A percentile compares a stretch with the other conserved stretches of the same genome.
Conservation (phyloP, 2,329 filamentous ascomycete species). For the Penicillium palitans region DNA sequence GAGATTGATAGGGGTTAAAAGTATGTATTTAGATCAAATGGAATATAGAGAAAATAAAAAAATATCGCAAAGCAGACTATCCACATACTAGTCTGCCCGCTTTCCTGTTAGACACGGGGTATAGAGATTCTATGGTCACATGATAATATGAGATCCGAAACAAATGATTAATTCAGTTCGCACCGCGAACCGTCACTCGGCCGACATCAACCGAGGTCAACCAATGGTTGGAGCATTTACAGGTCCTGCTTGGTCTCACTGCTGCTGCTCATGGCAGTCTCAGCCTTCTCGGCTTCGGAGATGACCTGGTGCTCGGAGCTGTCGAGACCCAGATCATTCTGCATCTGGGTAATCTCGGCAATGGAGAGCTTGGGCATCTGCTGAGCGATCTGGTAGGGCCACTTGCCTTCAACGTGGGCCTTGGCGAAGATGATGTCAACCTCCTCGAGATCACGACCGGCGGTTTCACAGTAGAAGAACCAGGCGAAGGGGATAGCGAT, state of each 20-base stretch:
- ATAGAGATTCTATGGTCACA: conserved; percentile 7
- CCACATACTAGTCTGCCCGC: neutral
- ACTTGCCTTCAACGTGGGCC: conserved; percentile 39
- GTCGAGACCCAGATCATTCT: conserved; percentile 27
- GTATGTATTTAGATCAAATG: conserved; percentile 3
- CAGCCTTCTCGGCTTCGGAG: conserved; percentile 18
- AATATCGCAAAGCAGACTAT: neutral
- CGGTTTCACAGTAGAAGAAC: conserved; percentile 54
- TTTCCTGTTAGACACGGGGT: neutral
- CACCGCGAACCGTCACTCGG: neutral
- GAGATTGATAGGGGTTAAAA: neutral
- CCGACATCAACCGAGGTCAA: neutral
- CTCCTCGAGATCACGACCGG: conserved; percentile 43
- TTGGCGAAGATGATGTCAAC: conserved; percentile 44
- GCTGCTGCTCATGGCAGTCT: conserved; percentile 23
- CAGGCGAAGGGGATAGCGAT: conserved; percentile 51
- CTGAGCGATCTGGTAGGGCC: conserved; percentile 28
- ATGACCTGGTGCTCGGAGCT: neutral
- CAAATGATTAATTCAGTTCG: conserved; percentile 1
- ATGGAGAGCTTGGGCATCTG: conserved; percentile 32
- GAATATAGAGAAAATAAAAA: neutral
- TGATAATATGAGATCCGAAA: conserved; percentile 6
- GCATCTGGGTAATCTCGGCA: conserved; percentile 28
- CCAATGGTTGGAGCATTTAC: neutral
- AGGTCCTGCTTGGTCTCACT: conserved; percentile 10